A percentile compares a stretch with the other conserved stretches of the same genome.
phyloP scores from a whole-genome alignment of 2,329 filamentous ascomycete species.

The Ophiostoma himal-ulmi region DNA sequence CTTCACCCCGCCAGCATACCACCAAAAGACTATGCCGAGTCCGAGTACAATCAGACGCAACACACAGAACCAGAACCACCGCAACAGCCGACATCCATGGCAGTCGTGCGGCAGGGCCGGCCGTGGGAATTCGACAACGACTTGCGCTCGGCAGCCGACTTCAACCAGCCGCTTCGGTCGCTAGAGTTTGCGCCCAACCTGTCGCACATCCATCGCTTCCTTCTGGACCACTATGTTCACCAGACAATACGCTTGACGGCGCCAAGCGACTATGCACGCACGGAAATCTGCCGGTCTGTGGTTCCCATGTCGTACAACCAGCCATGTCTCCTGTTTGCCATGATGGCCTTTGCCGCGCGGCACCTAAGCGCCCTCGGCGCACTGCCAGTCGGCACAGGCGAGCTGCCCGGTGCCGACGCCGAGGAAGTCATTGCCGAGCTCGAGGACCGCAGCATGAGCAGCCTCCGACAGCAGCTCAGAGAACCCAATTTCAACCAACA shows the following conservation, averaged over 20 bases:
- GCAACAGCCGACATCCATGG: neutral
- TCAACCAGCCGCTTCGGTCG: neutral
- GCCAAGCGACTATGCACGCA: conserved; percentile 22
- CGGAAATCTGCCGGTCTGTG: conserved; percentile 22
- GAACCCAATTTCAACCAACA: conserved; percentile 12
- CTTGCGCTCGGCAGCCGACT: neutral
- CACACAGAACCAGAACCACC: neutral
- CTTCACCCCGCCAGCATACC: neutral
- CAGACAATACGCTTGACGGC: conserved; percentile 24
- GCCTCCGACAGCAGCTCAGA: conserved; percentile 15
- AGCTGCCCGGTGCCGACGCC: conserved; percentile 1
- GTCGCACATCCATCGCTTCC: conserved; percentile 17
- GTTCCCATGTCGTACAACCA: conserved; percentile 20
- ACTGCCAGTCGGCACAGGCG: neutral
- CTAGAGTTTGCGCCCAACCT: neutral
- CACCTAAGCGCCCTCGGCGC: conserved; percentile 16
- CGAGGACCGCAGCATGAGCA: conserved; percentile 20
- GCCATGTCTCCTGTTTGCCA: conserved; percentile 19
- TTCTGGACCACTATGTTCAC: conserved; percentile 23
- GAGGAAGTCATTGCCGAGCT: conserved; percentile 9
- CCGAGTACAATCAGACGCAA: neutral
- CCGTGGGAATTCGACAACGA: neutral
- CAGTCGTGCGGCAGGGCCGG: neutral
- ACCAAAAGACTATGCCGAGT: neutral
- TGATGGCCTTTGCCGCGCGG: conserved; percentile 20